Conservation (phyloP, 805 yeast genomes). For the Brettanomyces nanus region DNA sequence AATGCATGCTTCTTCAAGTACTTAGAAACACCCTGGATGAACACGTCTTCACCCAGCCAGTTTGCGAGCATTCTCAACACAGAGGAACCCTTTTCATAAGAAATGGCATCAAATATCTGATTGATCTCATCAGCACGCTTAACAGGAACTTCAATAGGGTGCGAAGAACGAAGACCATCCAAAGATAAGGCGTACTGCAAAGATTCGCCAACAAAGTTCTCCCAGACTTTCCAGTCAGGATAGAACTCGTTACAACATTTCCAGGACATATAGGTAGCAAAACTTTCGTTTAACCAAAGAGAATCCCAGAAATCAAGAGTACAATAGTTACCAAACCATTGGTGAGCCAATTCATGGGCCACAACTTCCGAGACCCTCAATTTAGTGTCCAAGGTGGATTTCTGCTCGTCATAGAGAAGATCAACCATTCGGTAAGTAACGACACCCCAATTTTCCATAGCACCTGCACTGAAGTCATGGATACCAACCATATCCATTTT, state of each 20-base stretch:
- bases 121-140: conserved; percentile 70
- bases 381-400: conserved; percentile 44
- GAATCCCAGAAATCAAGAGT: conserved; percentile 96
- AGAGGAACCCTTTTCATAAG: conserved; percentile 77
- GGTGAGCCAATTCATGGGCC: conserved; percentile 86
- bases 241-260: conserved; percentile 59
- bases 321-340: conserved; percentile 87
- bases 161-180: conserved; percentile 59
- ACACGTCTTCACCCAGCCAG: conserved; percentile 60
- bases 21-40: conserved; percentile 64
- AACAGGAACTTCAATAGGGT: conserved; percentile 85
- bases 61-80: conserved; percentile 68
- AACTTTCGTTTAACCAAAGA: conserved; percentile 83
- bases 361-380: conserved; percentile 77
- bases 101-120: conserved; percentile 77
- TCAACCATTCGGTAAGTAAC: conserved; percentile 61
- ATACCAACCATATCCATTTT: conserved; percentile 78
- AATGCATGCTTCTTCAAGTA: conserved; percentile 59
- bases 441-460: conserved; percentile 90
- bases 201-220: conserved; percentile 46
- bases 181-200: conserved; percentile 44
- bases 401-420: conserved; percentile 39
- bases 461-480: conserved; percentile 74
- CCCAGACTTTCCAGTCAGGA: conserved; percentile 79
- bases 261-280: conserved; percentile 83